Base-by-base conservation (phyloP, 192 early-diverging fungal species). In the Coemansia sp. region DNA sequence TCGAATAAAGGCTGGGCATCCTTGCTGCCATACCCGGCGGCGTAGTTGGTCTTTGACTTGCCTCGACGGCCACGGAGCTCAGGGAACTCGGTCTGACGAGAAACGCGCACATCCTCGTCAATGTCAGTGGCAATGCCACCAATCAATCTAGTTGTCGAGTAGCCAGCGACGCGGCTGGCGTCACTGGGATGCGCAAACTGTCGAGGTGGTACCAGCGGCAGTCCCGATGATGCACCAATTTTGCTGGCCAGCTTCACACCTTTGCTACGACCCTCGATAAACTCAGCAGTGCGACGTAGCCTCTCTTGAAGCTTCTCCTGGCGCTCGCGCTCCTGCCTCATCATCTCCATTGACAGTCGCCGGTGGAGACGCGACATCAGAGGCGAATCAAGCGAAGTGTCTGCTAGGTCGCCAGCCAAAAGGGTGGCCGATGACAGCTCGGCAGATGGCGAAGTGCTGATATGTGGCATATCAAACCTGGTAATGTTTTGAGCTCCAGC, bases 291-390 rank as follows among this genome's bases (percentile, higher is more conserved):
- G 17, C 72, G 71, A 33, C 74, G 66, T 31, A 66, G 68, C 51
- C 63, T 73, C 24, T 82, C 79, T 17, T 68, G 68, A 19, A 54
- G 54, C 27, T 73, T 65, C 48, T 75, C 80, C 57, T 72, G 75
- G 11, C 75, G 80, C 64, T 68, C 66, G 11, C 75, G 68, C 46
- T 83, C 80, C 45, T 68, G 72, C 27, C 64, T 59, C 80, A 83
- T 83, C 62, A 67, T 73, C 66, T 74, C 67, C 69, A 83, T 77
- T 1, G 80, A 83, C 44, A 83, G 67, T 2, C 72, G 71, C 24
- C 80, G 64, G 54, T 83, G 80, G 46, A 83, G 66, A 17, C 80
- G 75, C 50, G 80, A 66, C 66, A 74, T 67, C 16, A 64, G 42
- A 40, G 53, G 41, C 13, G 39, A 54, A 53, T 59, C 56, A 7